Conservation (phyloP, 441 rosid genomes). For the Adansonia rubrostipa region DNA sequence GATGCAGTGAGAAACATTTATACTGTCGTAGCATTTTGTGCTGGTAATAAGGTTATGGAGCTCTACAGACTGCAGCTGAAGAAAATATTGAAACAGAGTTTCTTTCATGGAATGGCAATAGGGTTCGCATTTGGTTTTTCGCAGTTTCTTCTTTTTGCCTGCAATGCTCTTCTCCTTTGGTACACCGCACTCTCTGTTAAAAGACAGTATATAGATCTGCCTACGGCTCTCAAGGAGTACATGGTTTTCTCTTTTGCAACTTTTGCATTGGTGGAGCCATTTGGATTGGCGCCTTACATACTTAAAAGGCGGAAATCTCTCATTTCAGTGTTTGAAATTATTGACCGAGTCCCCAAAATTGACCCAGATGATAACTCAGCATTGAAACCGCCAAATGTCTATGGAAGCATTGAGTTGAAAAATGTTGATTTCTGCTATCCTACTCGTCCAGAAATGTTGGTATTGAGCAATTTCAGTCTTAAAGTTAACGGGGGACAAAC, state of each 20-base stretch:
- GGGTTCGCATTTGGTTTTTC: constrained; percentile 98
- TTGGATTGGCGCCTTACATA: constrained; percentile 98
- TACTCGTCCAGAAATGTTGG: constrained; percentile 84
- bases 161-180: constrained; percentile 98
- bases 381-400: constrained; percentile 93
- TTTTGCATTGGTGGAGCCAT: constrained; percentile 97
- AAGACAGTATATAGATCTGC: constrained; percentile 50
- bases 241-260: constrained; percentile 99
- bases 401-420: constrained; percentile 95
- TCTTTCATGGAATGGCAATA: constrained; percentile 85
- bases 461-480: constrained; percentile 95
- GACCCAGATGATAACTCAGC: constrained; percentile 97
- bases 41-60: constrained; percentile 99
- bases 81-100: constrained; percentile 83
- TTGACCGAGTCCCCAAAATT: constrained; percentile 89
- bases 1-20: constrained; percentile 98
- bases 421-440: constrained; percentile 98
- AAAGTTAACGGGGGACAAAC: constrained; percentile 97
- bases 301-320: constrained; percentile 95
- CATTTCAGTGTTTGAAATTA: constrained; percentile 90
- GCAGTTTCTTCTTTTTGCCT: constrained; percentile 98
- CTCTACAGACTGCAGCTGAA: constrained; percentile 83
- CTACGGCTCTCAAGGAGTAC: constrained; percentile 86
- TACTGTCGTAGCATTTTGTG: constrained; percentile 98
- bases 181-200: constrained; percentile 74